Evolutionary conservation across 805 yeast genomes (phyloP).

Genomic region (Metschnikowia hibisci): DNA sequence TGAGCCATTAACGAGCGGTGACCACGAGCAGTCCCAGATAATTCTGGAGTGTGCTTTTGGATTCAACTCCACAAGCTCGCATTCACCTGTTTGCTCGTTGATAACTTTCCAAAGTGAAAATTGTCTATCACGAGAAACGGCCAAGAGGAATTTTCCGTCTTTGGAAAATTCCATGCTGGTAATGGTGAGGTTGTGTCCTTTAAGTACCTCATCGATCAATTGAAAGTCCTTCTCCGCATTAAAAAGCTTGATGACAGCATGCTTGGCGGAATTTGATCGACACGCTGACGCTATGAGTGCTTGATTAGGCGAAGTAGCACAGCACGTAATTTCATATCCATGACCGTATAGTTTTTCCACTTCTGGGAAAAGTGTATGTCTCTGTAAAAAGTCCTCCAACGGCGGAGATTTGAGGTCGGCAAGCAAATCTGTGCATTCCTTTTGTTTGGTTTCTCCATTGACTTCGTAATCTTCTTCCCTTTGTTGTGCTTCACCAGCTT

Average conservation of each 20-base stretch:
- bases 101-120: conserved; percentile 64
- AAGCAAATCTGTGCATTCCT: conserved; percentile 44
- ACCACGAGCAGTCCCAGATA: conserved; percentile 94
- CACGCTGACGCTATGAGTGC: conserved; percentile 83
- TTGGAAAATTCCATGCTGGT: conserved; percentile 78
- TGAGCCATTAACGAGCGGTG: conserved; percentile 39
- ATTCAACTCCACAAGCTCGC: conserved; percentile 41
- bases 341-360: conserved; percentile 93
- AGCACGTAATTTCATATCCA: conserved; percentile 86
- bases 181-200: conserved; percentile 78
- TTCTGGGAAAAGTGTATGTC: conserved; percentile 94
- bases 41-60: conserved; percentile 86
- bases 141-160: conserved; percentile 57
- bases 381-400: conserved; percentile 83
- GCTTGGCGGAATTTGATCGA: conserved; percentile 75
- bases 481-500: conserved; percentile 36
- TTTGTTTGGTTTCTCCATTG: conserved; percentile 29
- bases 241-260: conserved; percentile 81
- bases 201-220: conserved; percentile 42
- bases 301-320: conserved; percentile 66
- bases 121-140: conserved; percentile 88
- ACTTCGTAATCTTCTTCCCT: conserved; percentile 38
- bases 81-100: conserved; percentile 24
- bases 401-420: conserved; percentile 52
- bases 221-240: conserved; percentile 54